A percentile compares a stretch with the other conserved stretches of the same genome.
Evolutionary conservation across 805 yeast species (phyloP).

Genomic region (Pachysolen tannophilus): DNA sequence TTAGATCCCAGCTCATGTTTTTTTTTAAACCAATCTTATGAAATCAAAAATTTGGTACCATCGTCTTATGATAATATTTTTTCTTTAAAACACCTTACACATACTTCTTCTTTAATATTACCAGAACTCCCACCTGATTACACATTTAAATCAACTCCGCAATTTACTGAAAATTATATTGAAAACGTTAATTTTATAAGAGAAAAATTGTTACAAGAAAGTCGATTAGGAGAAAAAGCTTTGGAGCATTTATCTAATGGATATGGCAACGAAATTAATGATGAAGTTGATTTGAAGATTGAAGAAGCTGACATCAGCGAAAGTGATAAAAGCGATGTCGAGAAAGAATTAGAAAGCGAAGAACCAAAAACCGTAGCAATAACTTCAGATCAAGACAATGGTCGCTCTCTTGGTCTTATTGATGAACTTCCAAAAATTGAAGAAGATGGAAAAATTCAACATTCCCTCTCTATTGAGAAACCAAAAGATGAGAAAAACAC

Average conservation of each 20-base stretch:
- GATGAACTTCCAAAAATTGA: not conserved
- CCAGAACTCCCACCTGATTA: conserved; percentile 93
- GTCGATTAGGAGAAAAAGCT: conserved; percentile 73
- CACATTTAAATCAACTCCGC: conserved; percentile 75
- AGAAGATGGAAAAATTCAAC: not conserved
- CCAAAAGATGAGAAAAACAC: not conserved
- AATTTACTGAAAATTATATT: conserved; percentile 49
- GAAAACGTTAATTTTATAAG: conserved; percentile 70
- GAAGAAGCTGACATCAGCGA: conserved; percentile 8
- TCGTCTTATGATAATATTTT: no score
- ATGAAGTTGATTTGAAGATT: conserved; percentile 10
- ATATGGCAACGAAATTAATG: conserved; percentile 19
- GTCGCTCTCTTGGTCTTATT: not conserved
- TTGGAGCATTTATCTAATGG: conserved; percentile 47
- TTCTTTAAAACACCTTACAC: no score
- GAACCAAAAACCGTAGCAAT: conserved; percentile 12
- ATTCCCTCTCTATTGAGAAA: not conserved
- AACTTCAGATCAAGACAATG: conserved; percentile 7
- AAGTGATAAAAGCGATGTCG: not conserved
- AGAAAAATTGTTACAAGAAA: conserved; percentile 70
- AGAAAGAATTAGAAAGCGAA: conserved; percentile 9
- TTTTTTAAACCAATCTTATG: conserved; percentile 43
- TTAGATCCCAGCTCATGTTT: conserved; percentile 39
- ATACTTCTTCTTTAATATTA: no score
- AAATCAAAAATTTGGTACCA: conserved; percentile 49